Conservation (phyloP, 1,284 basidiomycete species). For the Ustilago loliicola region DNA sequence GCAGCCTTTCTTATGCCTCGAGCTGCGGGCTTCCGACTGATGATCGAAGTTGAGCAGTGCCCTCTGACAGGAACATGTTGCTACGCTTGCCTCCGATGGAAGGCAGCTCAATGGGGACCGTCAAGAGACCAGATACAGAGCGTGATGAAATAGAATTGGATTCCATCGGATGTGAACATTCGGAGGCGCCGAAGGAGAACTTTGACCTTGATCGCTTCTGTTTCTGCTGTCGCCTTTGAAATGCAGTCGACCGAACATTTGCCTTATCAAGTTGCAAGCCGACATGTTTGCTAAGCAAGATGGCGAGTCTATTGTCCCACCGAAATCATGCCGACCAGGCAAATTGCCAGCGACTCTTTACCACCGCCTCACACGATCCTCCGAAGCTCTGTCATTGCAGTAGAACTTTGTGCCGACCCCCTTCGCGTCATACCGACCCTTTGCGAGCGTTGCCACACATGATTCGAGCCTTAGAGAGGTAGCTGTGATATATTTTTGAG, state of each 20-base stretch:
- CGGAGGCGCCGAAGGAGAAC: background rate
- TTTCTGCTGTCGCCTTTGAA: no score
- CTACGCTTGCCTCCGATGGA: background rate
- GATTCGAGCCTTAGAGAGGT: no score
- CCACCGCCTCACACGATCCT: background rate
- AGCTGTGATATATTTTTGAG: no score
- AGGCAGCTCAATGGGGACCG: background rate
- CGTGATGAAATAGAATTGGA: background rate
- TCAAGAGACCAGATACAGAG: background rate
- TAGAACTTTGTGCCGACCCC: background rate
- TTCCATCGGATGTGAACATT: conserved; percentile 4
- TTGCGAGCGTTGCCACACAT: no score
- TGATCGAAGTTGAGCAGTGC: background rate
- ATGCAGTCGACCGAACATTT: background rate
- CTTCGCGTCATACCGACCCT: no score
- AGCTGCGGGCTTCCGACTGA: conserved; percentile 1
- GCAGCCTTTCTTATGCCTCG: conserved; percentile 1
- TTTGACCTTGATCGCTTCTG: background rate
- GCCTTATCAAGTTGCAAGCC: background rate
- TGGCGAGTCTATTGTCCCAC: conserved; percentile 3
- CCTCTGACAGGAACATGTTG: background rate
- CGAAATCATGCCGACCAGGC: conserved; percentile 2
- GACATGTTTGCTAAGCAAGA: conserved; percentile 9
- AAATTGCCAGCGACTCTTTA: background rate
- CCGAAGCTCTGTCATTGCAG: background rate